Conservation (phyloP, 2,329 filamentous ascomycete genomes). For the Geosmithia morbida region DNA sequence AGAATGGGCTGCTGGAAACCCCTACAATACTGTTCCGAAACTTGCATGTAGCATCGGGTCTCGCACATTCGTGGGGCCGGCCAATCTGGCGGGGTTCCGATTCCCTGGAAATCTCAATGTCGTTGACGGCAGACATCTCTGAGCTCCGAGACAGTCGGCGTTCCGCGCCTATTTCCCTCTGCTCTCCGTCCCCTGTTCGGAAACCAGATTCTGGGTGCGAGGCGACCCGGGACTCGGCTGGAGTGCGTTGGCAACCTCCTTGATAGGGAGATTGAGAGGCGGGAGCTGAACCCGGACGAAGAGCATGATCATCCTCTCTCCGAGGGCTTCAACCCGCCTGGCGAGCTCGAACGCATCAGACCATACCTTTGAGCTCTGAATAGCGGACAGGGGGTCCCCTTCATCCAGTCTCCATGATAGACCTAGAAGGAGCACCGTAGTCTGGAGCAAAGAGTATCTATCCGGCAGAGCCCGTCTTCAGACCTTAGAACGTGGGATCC, state of each 20-base stretch:
- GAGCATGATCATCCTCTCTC: conserved; percentile 25
- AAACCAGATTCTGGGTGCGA: not conserved
- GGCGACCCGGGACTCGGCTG: conserved; percentile 14
- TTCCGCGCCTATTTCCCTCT: conserved; percentile 24
- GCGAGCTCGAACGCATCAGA: too few species aligned
- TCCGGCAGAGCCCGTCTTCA: too few species aligned
- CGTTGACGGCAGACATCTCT: conserved; percentile 27
- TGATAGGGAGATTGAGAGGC: conserved; percentile 5
- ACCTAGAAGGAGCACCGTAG: not conserved
- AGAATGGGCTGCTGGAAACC: conserved; percentile 8
- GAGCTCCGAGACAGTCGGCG: conserved; percentile 12
- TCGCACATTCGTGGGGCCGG: conserved; percentile 23
- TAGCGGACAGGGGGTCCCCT: not conserved
- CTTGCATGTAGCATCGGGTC: conserved; percentile 8
- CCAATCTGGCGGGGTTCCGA: conserved; percentile 23
- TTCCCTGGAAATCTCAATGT: conserved; percentile 28
- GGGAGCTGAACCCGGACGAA: conserved; percentile 15
- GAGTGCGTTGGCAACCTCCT: conserved; percentile 23
- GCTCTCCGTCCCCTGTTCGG: conserved; percentile 24
- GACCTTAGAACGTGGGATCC: too few species aligned
- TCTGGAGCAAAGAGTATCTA: not conserved
- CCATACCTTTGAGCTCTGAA: not conserved
- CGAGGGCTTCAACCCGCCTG: not conserved
- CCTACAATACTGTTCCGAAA: conserved; percentile 1
- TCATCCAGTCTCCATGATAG: not conserved